Evolutionary conservation across 768 basidiomycete genomes (phyloP).

Genomic region (Suillus subalutaceus): DNA sequence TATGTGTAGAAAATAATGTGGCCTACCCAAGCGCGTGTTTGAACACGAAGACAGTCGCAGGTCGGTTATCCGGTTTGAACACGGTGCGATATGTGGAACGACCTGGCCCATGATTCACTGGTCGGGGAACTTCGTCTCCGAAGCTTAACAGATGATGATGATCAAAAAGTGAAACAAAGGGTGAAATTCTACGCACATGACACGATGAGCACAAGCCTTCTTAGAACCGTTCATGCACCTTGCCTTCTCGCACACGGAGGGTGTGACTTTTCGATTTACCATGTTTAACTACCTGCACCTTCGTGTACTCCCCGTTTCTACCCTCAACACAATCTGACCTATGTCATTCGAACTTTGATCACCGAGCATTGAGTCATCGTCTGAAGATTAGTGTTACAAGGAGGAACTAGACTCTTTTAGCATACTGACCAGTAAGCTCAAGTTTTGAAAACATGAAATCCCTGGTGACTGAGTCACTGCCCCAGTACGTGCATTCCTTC

Average conservation of each 20-base stretch:
- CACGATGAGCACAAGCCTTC: constrained; percentile 24
- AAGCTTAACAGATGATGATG: constrained; percentile 14
- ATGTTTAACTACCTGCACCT: rapidly evolving
- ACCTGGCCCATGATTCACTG: neutral
- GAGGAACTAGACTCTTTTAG: too few relatives aligned
- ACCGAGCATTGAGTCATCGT: constrained; percentile 23
- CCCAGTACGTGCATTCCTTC: neutral
- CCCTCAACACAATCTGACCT: constrained; percentile 20
- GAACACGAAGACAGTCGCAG: constrained; percentile 21
- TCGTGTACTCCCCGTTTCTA: neutral
- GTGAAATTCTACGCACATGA: constrained; percentile 16
- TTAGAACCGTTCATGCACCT: constrained; percentile 25
- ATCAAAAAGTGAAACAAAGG: neutral
- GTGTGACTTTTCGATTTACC: rapidly evolving
- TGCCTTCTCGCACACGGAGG: neutral
- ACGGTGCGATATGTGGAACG: rapidly evolving
- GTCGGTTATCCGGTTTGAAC: constrained; percentile 12
- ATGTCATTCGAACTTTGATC: constrained; percentile 13
- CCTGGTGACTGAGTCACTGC: neutral
- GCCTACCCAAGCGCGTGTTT: constrained; percentile 19
- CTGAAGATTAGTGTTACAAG: constrained; percentile 14
- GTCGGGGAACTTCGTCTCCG: constrained; percentile 10
- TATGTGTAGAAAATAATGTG: neutral
- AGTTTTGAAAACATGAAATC: constrained; percentile 22
- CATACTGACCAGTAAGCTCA: constrained; percentile 20